Evolutionary conservation across 1,139 yeast genomes (phyloP).

Genomic region (Candida tetrigidarum): DNA sequence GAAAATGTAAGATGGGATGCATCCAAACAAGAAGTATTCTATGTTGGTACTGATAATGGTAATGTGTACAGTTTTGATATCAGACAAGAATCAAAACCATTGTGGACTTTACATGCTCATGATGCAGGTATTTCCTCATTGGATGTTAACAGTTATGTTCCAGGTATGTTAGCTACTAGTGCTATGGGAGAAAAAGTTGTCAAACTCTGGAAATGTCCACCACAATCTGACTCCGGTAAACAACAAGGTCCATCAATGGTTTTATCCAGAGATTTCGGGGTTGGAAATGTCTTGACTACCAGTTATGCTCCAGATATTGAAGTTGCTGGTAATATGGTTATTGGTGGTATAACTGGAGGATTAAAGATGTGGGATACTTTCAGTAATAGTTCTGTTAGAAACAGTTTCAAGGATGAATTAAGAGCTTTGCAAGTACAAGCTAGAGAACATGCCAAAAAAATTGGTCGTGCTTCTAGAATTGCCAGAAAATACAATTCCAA

Average conservation of each 20-base stretch:
- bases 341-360: slow-evolving; percentile 88
- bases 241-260: slow-evolving; percentile 84
- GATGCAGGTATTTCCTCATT: slow-evolving; percentile 91
- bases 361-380: slow-evolving; percentile 94
- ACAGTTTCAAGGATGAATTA: slow-evolving; percentile 64
- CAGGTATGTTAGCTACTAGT: slow-evolving; percentile 81
- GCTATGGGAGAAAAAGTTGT: slow-evolving; percentile 90
- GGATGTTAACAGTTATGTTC: slow-evolving; percentile 66
- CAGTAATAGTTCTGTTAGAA: slow-evolving; percentile 78
- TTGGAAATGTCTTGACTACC: slow-evolving; percentile 87
- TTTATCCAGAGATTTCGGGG: slow-evolving; percentile 88
- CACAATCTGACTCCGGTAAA: slow-evolving; percentile 25
- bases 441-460: slow-evolving; percentile 53
- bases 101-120: slow-evolving; percentile 98
- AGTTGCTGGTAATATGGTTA: slow-evolving; percentile 79
- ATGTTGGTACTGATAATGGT: slow-evolving; percentile 94
- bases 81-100: slow-evolving; percentile 66
- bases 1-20: slow-evolving; percentile 77
- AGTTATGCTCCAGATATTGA: slow-evolving; percentile 89
- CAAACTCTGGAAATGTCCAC: slow-evolving; percentile 83
- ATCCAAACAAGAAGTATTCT: slow-evolving; percentile 63
- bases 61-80: slow-evolving; percentile 89
- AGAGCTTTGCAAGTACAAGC: slow-evolving; percentile 58
- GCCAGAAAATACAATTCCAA: slow-evolving; percentile 67
- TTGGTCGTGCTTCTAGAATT: slow-evolving; percentile 70